These are phyloP conservation scores for Eucalyptus guilfoylei DNA, from an alignment of 345 rosid genomes.

Conservation along the genomic window DNA sequence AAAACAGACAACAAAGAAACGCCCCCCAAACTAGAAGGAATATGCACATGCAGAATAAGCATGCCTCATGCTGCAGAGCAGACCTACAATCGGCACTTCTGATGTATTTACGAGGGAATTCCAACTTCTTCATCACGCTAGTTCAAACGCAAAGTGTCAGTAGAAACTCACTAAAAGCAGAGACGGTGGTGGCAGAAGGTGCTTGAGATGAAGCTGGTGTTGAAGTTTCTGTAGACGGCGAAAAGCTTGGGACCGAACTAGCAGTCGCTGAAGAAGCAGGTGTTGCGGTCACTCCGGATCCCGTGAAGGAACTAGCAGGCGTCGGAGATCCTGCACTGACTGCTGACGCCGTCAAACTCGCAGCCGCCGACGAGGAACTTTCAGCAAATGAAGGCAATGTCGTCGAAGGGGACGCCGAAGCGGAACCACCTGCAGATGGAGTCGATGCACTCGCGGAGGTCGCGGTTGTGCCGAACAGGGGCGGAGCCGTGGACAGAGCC, in stretches of 20 bases:
- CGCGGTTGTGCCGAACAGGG: neutral
- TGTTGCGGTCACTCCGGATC: conserved; percentile 34
- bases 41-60: neutral
- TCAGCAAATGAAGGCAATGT: conserved; percentile 28
- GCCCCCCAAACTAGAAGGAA: neutral
- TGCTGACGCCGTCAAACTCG: neutral
- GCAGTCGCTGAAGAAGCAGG: conserved; percentile 32
- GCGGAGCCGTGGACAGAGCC: neutral
- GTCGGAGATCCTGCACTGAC: conserved; percentile 6
- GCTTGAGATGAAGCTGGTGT: conserved; percentile 35
- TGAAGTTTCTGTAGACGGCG: conserved; percentile 28
- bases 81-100: neutral
- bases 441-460: conserved; percentile 15
- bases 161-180: conserved; percentile 41
- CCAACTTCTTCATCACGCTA: neutral
- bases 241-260: conserved; percentile 52
- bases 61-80: neutral
- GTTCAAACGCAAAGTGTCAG: neutral
- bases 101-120: neutral
- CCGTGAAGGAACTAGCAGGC: conserved; percentile 29
- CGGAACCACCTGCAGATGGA: conserved; percentile 22
- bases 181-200: conserved; percentile 19
- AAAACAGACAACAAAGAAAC: neutral
- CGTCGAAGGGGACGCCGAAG: conserved; percentile 3
- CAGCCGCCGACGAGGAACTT: conserved; percentile 17